phyloP scores from a whole-genome alignment of 1,284 basidiomycete species.

The Cryptococcus wingfieldii region DNA sequence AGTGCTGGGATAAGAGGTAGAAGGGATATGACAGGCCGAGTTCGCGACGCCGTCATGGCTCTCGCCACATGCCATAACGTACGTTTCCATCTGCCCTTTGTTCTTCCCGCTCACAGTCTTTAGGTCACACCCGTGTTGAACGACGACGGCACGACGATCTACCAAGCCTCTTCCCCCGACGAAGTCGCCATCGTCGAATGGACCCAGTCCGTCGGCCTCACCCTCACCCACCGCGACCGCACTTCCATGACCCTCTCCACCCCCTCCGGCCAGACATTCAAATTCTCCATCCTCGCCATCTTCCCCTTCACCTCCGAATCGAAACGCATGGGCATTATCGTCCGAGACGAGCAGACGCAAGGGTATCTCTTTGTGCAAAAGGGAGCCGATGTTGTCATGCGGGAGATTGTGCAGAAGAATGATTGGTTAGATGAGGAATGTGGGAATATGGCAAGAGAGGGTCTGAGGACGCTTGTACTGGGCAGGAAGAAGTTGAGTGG shows the following conservation, averaged over 20 bases:
- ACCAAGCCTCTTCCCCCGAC: conserved; percentile 97
- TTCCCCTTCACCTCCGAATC: conserved; percentile 99
- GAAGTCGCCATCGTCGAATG: conserved; percentile 99
- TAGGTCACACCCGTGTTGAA: conserved; percentile 92
- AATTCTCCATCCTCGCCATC: conserved; percentile 84
- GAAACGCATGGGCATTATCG: conserved; percentile 97
- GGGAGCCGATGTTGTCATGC: conserved; percentile 97
- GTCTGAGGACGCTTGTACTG: conserved; percentile 88
- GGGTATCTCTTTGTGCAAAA: conserved; percentile 92
- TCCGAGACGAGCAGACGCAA: conserved; percentile 68
- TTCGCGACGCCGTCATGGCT: conserved; percentile 90
- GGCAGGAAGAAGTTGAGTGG: conserved; percentile 71
- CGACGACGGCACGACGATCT: conserved; percentile 89
- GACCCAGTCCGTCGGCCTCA: conserved; percentile 91
- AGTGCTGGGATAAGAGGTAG: conserved; percentile 58
- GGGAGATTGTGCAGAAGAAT: conserved; percentile 86
- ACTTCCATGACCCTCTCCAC: conserved; percentile 75
- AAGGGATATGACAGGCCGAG: conserved; percentile 88
- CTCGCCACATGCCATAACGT: conserved; percentile 96
- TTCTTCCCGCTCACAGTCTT: neutral
- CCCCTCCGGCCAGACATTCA: conserved; percentile 59
- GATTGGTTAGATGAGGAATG: conserved; percentile 99
- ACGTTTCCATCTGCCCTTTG: conserved; percentile 21
- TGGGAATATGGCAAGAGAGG: conserved; percentile 97
- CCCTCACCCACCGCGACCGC: conserved; percentile 81